phyloP scores from a whole-genome alignment of 225 moss, liverwort and hornwort species.

The Physcomitrellopsis africana region DNA sequence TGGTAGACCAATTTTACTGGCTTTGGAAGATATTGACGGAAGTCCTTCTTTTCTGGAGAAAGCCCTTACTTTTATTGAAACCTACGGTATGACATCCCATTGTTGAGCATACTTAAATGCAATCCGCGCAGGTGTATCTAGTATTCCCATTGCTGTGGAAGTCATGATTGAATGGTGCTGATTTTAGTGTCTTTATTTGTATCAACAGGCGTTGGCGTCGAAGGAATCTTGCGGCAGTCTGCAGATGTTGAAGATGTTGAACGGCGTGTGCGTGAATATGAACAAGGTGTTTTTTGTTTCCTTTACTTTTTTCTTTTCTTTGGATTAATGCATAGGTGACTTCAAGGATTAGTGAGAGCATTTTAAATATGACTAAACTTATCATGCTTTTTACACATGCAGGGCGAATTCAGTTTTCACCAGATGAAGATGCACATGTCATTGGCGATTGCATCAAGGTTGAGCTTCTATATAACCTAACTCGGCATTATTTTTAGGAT shows the following conservation, averaged over 20 bases:
- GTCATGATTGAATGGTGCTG: neutral
- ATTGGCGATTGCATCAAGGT: constrained; percentile 99
- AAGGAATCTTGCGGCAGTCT: constrained; percentile 95
- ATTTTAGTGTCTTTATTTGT: constrained; percentile 6
- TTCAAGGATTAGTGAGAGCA: neutral
- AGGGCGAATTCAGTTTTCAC: constrained; percentile 78
- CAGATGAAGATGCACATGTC: constrained; percentile 97
- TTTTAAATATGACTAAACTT: constrained; percentile 23
- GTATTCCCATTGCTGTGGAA: neutral
- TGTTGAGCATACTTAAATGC: neutral
- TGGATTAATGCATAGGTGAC: neutral
- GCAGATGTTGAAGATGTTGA: constrained; percentile 98
- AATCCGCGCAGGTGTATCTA: neutral
- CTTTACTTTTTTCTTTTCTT: neutral
- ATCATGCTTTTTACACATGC: neutral
- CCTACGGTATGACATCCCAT: constrained; percentile 56
- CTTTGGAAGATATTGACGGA: constrained; percentile 91
- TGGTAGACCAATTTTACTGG: constrained; percentile 90
- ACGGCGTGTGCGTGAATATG: constrained; percentile 90
- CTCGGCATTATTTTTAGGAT: neutral
- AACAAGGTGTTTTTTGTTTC: constrained; percentile 52
- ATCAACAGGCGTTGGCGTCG: constrained; percentile 72
- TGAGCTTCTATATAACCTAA: neutral
- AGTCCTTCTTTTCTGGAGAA: constrained; percentile 96
- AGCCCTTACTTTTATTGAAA: constrained; percentile 90